Base-by-base conservation (phyloP, 106 monocot genomes). In the Acorus gramineus region DNA sequence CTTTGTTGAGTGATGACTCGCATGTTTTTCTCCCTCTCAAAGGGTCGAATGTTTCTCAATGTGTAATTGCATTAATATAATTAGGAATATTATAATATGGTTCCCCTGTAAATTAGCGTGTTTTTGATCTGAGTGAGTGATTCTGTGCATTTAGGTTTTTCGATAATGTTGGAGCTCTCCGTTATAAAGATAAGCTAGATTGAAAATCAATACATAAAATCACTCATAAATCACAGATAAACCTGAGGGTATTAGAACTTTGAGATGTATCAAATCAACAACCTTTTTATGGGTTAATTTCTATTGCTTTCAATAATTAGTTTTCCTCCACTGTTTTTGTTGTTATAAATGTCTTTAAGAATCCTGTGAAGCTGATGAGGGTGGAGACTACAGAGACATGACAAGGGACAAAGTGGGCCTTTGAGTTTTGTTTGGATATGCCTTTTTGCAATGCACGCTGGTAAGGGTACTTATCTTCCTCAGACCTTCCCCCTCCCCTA, bases 361-460 rank as follows among this genome's bases (percentile, higher is more conserved):
- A 28, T 28, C 0, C 28, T 28, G 28, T 28, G 28, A 28, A 28
- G 28, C 28, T 28, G 47, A 43, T 63, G 8, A 5, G 6, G 64
- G 51, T 49, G 59, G 59, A 14, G 62, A 59, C 46, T 60, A 56
- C 56, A 65, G 14, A 54, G 65, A 62, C 52, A 71, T 67, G 56
- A 42, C 53, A 55, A 66, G 55, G 53, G 50, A 73, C 76, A 77
- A 70, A 66, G 52, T 80, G 28, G 28, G 28, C 50, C 57, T 70
- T 44, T 49, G 44, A 56, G 42, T 59, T 69, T 65, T 61, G 53
- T 74, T 60, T 43, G 59, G 64, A 58, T 55, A 63, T 60, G 73
- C 28, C 28, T 1, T 64, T 80, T 80, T 70, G 57, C 73, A 84
- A 28, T 74, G 76, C 80, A 77, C 77, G 80, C 80, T 77, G 66